Base-by-base conservation (phyloP, 2,329 filamentous ascomycete genomes). In the Aureobasidium namibiae region DNA sequence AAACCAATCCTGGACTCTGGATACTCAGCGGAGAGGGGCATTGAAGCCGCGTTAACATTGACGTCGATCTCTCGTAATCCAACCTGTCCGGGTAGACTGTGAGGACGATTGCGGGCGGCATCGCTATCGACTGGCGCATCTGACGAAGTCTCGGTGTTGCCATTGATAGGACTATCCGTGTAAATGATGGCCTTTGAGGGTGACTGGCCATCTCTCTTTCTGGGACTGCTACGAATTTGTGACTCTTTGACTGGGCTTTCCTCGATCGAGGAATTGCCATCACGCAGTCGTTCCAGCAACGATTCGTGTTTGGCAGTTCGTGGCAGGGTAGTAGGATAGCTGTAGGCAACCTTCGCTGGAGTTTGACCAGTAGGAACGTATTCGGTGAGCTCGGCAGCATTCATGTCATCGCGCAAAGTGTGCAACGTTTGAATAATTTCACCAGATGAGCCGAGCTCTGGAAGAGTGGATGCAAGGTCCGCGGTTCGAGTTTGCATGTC, bases 351-450 rank as follows among this genome's bases (percentile, higher is more conserved):
- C 74, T 92, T 94, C 68, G 88, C 84, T 0, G 94, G 94, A 1
- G 94, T 97, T 48, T 87, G 80, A 54, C 94, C 92, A 0, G 94
- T 97, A 0, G 89, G 83, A 38, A 83, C 78, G 71, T 97, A 97
- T 69, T 96, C 91, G 56, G 85, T 80, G 56, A 97, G 78, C 4
- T 78, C 73, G 1, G 86, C 84, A 48, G 73, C 75, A 16, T 80
- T 75, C 48, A 96, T 83, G n/a, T 84, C 81, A 18, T 84, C 79
- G 8, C 90, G 84, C 26, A 99, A 82, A 48, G 85, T 80, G 26
- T 79, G 75, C 6, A 97, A 82, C 8, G 90, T 88, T 64, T 84
- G 80, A 62, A 86, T 84, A 11, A 95, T 72, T 10, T 80, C 78
- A 18, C 74, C 74, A 31, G 80, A 75, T 21, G 75, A 69, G 6